These are phyloP conservation scores for Breynia disticha DNA, from an alignment of 441 rosid genomes.

Conservation along the genomic window DNA sequence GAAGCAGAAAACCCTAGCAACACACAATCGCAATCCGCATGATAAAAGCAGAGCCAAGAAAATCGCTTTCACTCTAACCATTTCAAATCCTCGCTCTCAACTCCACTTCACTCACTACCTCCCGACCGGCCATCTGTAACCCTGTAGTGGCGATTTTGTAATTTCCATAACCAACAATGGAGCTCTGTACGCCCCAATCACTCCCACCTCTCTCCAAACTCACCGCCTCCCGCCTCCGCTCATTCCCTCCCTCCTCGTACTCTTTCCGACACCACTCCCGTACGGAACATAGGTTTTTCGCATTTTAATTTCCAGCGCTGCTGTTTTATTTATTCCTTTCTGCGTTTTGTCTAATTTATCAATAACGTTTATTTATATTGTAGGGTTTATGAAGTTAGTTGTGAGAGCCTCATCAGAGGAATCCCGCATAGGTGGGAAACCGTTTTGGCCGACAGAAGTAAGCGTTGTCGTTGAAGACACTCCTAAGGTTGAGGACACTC, in stretches of 20 bases:
- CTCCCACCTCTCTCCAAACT: conserved; percentile 8
- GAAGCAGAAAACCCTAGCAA: conserved; percentile 4
- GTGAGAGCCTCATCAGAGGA: conserved; percentile 56
- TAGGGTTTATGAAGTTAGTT: conserved; percentile 16
- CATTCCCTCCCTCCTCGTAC: conserved; percentile 9
- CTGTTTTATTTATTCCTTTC: not conserved
- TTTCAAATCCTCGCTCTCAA: not conserved
- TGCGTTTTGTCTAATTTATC: not conserved
- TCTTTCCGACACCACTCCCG: conserved; percentile 26
- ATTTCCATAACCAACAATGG: too few relatives aligned
- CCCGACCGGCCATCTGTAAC: not conserved
- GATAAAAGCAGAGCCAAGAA: not conserved
- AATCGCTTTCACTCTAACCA: not conserved
- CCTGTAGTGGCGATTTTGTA: too few relatives aligned
- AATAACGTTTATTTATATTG: conserved; percentile 9
- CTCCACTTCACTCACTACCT: not conserved
- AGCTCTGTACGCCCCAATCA: not conserved
- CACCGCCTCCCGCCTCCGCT: conserved; percentile 4
- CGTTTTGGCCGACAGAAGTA: conserved; percentile 28
- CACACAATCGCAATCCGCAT: not conserved
- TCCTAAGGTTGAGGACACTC: conserved; percentile 26
- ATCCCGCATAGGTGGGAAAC: conserved; percentile 28
- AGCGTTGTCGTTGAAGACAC: conserved; percentile 45
- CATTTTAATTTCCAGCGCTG: not conserved
- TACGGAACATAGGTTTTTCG: conserved; percentile 27